Base-by-base conservation (phyloP, 1,139 yeast genomes). In the Pichia sp. region DNA sequence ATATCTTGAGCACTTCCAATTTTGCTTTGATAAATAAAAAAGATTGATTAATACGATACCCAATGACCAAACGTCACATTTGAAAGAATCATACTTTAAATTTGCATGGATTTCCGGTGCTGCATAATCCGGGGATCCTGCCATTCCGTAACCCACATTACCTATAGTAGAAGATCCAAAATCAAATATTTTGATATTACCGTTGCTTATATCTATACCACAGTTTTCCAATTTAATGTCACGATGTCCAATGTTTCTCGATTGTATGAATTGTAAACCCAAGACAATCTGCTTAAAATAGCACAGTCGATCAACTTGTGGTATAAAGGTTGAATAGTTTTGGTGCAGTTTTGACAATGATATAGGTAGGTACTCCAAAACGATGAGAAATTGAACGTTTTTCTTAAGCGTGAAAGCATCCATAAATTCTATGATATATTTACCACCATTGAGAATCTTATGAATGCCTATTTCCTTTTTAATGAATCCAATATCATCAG, bases 201-300 rank as follows among this genome's bases (percentile, higher is more conserved):
- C 80, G n/a, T 63, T 49, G 3, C 1, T 7, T 18, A 50, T 47
- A 51, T 62, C 68, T 16, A 77, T 73, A 53, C 77, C 77, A 56
- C 80, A 76, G 56, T 77, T 77, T 53, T 76, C 81, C 39, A 77
- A 62, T 56, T 77, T 77, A 50, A 77, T 65, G 58, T 77, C 82
- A 43, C 82, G 65, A 60, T 77, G 82, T 7, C 79, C 77, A 43
- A 77, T 65, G 1, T 77, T 76, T 38, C 68, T 60, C 4, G 58
- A 55, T 54, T 77, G 81, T 45, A 77, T 61, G 59, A 65, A 69
- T 7, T 54, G 47, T 12, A 76, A 72, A 2, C 76, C 80, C 36
- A 59, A 54, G 13, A 68, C 58, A 13, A 77, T 66, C 54, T 77
- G 82, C 48, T 65, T 68, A 54, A 74, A 71, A 58, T 74, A 74